phyloP scores from a whole-genome alignment of 129 eudicot species.

The Escallonia rubra region DNA sequence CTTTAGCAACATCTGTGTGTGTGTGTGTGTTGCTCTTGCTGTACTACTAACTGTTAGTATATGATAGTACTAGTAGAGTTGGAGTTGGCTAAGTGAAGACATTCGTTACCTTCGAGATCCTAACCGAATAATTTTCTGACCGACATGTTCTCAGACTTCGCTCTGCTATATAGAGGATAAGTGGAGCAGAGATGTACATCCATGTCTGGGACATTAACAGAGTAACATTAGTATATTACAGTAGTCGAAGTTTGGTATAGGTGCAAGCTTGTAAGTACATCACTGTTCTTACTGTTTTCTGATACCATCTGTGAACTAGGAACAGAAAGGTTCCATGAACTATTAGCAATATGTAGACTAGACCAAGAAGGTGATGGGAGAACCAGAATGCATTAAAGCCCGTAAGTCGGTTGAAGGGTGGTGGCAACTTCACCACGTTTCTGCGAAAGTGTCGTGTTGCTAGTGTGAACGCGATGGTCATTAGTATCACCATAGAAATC shows the following conservation, averaged over 20 bases:
- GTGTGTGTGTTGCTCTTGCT: too few relatives aligned
- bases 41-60: too few relatives aligned
- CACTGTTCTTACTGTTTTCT: slow-evolving; percentile 66
- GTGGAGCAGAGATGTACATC: slow-evolving; percentile 91
- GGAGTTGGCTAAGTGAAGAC: neutral
- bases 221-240: slow-evolving; percentile 9
- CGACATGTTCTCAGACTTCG: slow-evolving; percentile 76
- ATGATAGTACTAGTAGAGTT: neutral
- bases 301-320: slow-evolving; percentile 74
- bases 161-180: slow-evolving; percentile 66
- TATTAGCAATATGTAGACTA: slow-evolving; percentile 74
- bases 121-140: slow-evolving; percentile 65
- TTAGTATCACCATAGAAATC: slow-evolving; percentile 65
- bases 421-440: slow-evolving; percentile 68
- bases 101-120: slow-evolving; percentile 69
- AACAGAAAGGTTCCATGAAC: slow-evolving; percentile 84
- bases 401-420: slow-evolving; percentile 75
- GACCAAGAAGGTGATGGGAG: slow-evolving; percentile 83
- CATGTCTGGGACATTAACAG: slow-evolving; percentile 57
- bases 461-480: slow-evolving; percentile 68
- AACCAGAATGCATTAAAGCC: slow-evolving; percentile 99
- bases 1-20: too few relatives aligned
- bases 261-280: neutral
- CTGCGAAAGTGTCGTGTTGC: slow-evolving; percentile 71
- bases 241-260: neutral